A percentile compares a stretch with the other conserved stretches of the same genome.
These are phyloP conservation scores for Colletotrichum sp. DNA, from an alignment of 2,329 filamentous ascomycete genomes.

Conservation along the genomic window DNA sequence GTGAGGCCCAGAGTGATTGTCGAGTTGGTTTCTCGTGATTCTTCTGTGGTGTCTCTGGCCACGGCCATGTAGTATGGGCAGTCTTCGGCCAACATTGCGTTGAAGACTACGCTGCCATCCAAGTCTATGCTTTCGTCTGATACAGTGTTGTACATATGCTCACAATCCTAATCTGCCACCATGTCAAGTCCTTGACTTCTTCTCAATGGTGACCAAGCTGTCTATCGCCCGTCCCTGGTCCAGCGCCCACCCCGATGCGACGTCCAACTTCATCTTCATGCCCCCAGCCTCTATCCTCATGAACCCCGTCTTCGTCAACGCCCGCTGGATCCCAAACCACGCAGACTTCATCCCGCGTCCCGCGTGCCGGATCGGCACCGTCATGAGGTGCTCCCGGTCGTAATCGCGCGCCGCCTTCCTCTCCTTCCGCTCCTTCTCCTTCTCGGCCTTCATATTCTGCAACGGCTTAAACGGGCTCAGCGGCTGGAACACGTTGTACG, in stretches of 20 bases:
- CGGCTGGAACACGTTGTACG: slow-evolving; percentile 37
- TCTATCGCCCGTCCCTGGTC: slow-evolving; percentile 66
- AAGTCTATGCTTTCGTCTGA: background rate
- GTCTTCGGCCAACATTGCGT: background rate
- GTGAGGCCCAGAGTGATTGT: background rate
- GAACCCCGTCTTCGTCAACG: slow-evolving; percentile 63
- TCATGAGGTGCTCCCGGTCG: slow-evolving; percentile 61
- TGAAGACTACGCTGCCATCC: background rate
- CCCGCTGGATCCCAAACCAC: slow-evolving; percentile 51
- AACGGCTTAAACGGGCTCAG: slow-evolving; percentile 13
- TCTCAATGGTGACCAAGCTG: slow-evolving; percentile 45
- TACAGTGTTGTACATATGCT: background rate
- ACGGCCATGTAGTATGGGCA: background rate
- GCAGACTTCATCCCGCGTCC: slow-evolving; percentile 44
- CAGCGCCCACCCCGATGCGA: slow-evolving; percentile 61
- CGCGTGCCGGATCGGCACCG: slow-evolving; percentile 60
- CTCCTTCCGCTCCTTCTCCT: slow-evolving; percentile 38
- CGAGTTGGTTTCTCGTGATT: background rate
- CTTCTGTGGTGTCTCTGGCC: background rate
- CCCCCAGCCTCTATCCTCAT: slow-evolving; percentile 53
- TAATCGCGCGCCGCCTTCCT: slow-evolving; percentile 50
- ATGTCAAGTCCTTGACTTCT: background rate
- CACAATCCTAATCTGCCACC: background rate
- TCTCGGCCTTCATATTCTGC: slow-evolving; percentile 31
- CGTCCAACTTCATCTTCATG: slow-evolving; percentile 61